phyloP scores from a whole-genome alignment of 441 rosid genomes.

The Flueggea neowawraea region DNA sequence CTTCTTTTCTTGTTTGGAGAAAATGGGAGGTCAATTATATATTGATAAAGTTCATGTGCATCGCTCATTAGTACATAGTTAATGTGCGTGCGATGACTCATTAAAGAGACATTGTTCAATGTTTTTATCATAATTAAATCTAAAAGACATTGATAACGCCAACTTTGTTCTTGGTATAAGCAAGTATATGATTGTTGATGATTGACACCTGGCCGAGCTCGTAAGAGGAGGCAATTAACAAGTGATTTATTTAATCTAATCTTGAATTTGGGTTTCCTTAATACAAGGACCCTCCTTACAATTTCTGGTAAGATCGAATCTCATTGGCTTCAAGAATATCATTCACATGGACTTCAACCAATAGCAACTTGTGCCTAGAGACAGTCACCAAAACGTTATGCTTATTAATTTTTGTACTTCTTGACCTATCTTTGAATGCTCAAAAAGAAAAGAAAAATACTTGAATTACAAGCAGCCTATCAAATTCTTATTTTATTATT shows the following conservation, averaged over 20 bases:
- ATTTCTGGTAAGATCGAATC: constrained; percentile 14
- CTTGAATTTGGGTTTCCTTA: constrained; percentile 19
- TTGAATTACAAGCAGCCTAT: too few species aligned
- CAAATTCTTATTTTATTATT: too few species aligned
- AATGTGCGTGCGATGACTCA: constrained; percentile 8
- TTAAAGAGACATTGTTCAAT: too few species aligned
- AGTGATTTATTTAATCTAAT: not conserved
- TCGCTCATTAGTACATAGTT: not conserved
- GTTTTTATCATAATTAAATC: not conserved
- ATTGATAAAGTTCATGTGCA: constrained; percentile 18
- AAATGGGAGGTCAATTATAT: constrained; percentile 3
- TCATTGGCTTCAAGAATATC: constrained; percentile 20
- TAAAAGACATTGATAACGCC: constrained; percentile 1
- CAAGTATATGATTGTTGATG: constrained; percentile 35
- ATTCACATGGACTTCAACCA: constrained; percentile 28
- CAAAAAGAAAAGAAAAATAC: too few species aligned
- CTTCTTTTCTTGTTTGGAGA: constrained; percentile 10
- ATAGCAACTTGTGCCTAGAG: constrained; percentile 2
- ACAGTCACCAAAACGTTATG: constrained; percentile 10
- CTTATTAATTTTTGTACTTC: constrained; percentile 7
- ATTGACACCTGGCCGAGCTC: constrained; percentile 49
- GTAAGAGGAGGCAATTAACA: constrained; percentile 12
- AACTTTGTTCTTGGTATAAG: constrained; percentile 11
- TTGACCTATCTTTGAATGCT: not conserved
- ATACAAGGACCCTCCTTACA: constrained; percentile 5